phyloP scores from a whole-genome alignment of 106 monocot species.

The Acorus calamus region DNA sequence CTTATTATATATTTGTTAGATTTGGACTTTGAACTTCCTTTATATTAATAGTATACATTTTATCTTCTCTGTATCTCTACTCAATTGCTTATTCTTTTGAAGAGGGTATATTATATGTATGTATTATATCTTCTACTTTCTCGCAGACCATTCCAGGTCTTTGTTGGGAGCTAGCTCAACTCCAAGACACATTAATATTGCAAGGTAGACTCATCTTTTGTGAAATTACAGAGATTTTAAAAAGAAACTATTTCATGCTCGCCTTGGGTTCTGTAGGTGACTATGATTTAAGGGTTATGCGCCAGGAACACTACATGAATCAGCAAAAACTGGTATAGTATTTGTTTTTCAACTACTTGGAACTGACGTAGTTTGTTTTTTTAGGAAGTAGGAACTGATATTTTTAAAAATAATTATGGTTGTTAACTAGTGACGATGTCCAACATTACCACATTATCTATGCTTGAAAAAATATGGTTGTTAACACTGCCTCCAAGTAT shows the following conservation, averaged over 20 bases:
- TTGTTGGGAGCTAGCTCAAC: slow-evolving; percentile 96
- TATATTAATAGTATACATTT: background rate
- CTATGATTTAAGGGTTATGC: slow-evolving; percentile 97
- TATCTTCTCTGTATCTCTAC: background rate
- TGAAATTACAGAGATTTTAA: too few species aligned
- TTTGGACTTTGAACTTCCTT: too few species aligned
- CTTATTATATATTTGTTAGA: too few species aligned
- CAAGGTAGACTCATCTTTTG: slow-evolving; percentile 32
- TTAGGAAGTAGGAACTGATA: too few species aligned
- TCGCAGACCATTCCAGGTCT: slow-evolving; percentile 82
- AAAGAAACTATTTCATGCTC: background rate
- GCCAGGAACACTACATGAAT: slow-evolving; percentile 84
- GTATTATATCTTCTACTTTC: slow-evolving; percentile 4
- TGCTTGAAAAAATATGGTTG: too few species aligned
- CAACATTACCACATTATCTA: too few species aligned
- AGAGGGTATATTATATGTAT: too few species aligned
- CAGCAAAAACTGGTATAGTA: slow-evolving; percentile 63
- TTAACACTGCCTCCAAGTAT: too few species aligned
- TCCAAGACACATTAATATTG: slow-evolving; percentile 96
- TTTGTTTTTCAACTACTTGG: background rate
- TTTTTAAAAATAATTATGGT: too few species aligned
- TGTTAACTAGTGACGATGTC: too few species aligned
- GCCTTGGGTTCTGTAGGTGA: slow-evolving; percentile 43
- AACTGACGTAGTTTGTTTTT: background rate
- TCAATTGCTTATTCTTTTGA: background rate